Conservation (phyloP, 495 filamentous ascomycete species). For the Cercophora samala region DNA sequence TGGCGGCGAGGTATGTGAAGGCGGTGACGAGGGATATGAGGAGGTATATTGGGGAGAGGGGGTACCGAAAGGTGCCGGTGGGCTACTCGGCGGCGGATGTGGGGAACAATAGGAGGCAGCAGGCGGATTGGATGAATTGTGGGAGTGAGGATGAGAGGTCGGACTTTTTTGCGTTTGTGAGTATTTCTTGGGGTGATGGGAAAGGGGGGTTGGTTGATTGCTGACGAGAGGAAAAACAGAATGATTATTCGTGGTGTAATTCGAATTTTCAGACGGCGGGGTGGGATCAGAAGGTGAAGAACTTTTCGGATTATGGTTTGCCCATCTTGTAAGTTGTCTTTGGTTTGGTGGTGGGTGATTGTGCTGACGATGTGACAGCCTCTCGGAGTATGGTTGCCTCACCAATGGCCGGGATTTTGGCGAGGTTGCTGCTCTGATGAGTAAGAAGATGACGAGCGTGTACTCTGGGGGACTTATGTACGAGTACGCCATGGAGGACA, state of each 20-base stretch:
- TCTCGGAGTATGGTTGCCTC: conserved; percentile 91
- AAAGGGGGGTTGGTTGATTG: not conserved
- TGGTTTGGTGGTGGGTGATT: not conserved
- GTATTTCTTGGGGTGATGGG: conserved; percentile 14
- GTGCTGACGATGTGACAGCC: conserved; percentile 35
- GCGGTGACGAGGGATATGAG: conserved; percentile 89
- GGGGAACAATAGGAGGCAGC: conserved; percentile 79
- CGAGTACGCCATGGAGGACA: conserved; percentile 81
- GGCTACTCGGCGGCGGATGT: conserved; percentile 93
- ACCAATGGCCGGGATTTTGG: conserved; percentile 75
- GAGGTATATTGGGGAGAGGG: conserved; percentile 72
- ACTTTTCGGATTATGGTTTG: conserved; percentile 83
- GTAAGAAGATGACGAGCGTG: conserved; percentile 76
- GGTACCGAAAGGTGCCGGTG: conserved; percentile 77
- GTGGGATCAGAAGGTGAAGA: conserved; percentile 89
- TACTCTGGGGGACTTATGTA: conserved; percentile 97
- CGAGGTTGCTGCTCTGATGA: conserved; percentile 79
- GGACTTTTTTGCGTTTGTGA: conserved; percentile 88
- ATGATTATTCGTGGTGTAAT: conserved; percentile 98
- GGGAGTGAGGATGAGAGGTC: conserved; percentile 78
- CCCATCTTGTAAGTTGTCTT: conserved; percentile 63
- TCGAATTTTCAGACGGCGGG: conserved; percentile 73
- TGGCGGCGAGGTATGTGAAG: conserved; percentile 83
- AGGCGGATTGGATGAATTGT: conserved; percentile 93
- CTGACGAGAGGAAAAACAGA: conserved; percentile 36